Conservation (phyloP, 192 early-diverging fungal genomes). For the Coemansia sp. region DNA sequence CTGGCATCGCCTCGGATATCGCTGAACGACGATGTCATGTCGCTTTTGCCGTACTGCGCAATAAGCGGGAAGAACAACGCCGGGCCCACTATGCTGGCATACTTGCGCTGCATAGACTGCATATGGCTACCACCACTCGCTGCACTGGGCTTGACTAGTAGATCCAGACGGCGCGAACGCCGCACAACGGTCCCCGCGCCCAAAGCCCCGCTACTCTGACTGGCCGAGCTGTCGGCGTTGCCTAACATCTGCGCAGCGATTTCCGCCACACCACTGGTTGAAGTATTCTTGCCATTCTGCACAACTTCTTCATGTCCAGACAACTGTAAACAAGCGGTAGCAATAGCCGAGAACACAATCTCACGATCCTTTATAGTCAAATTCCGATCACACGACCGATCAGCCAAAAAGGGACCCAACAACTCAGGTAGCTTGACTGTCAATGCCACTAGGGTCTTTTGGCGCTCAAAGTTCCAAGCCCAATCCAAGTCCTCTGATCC, state of each 20-base stretch:
- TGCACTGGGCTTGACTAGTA: conserved; percentile 4
- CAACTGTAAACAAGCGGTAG: conserved; percentile 43
- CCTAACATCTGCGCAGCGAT: neutral
- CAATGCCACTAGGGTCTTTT: conserved; percentile 31
- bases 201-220: neutral
- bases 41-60: conserved; percentile 45
- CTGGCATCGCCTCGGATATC: conserved; percentile 42
- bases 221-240: neutral
- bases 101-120: conserved; percentile 7
- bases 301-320: conserved; percentile 14
- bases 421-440: conserved; percentile 26
- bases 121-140: neutral
- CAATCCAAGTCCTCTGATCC: conserved; percentile 39
- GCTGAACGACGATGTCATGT: conserved; percentile 25
- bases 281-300: neutral
- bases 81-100: conserved; percentile 35
- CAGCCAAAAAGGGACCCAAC: conserved; percentile 47
- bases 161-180: conserved; percentile 44
- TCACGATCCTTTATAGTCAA: conserved; percentile 44
- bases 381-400: conserved; percentile 47
- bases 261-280: neutral
- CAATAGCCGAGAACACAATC: conserved; percentile 47
- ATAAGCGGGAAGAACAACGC: conserved; percentile 54
- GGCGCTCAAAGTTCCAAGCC: conserved; percentile 38
- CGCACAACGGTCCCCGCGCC: conserved; percentile 39